A percentile compares a stretch with the other conserved stretches of the same genome.
phyloP scores from a whole-genome alignment of 2,329 filamentous ascomycete species.

The Apiospora aurea region DNA sequence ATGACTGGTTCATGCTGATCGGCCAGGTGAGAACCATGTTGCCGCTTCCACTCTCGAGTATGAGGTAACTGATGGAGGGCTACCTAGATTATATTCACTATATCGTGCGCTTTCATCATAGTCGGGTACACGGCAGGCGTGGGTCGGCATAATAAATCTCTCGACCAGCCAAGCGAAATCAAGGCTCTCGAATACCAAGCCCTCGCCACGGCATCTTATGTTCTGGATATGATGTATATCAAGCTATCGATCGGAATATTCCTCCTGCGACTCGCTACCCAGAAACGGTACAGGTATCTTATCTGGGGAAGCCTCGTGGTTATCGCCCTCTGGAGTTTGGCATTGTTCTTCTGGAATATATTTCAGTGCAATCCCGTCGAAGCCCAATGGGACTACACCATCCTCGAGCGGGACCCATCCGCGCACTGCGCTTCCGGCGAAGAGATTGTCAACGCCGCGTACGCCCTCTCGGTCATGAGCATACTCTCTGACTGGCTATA shows the following conservation, averaged over 20 bases:
- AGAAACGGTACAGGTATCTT: constrained; percentile 55
- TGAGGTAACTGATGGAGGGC: not conserved
- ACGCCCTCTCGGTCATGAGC: constrained; percentile 59
- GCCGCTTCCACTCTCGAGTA: constrained; percentile 27
- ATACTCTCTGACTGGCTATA: constrained; percentile 63
- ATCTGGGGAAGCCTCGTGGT: constrained; percentile 54
- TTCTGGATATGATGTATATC: constrained; percentile 63
- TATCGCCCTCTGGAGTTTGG: constrained; percentile 54
- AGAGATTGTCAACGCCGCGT: constrained; percentile 56
- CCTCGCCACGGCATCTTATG: constrained; percentile 56
- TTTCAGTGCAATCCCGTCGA: constrained; percentile 55
- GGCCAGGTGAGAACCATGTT: constrained; percentile 47
- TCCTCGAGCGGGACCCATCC: constrained; percentile 42
- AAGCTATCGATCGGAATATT: constrained; percentile 64
- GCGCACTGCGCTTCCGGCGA: constrained; percentile 52
- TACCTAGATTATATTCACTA: constrained; percentile 54
- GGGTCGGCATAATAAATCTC: constrained; percentile 55
- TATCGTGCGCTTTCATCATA: constrained; percentile 55
- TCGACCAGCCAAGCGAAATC: constrained; percentile 49
- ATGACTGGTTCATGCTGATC: constrained; percentile 62
- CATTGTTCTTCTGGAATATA: constrained; percentile 59
- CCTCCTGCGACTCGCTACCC: constrained; percentile 55
- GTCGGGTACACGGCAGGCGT: constrained; percentile 51
- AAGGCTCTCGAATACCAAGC: constrained; percentile 61
- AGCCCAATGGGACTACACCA: constrained; percentile 59